Percentiles rank a stretch among this genome's conserved stretches.
Evolutionary conservation across 1,284 basidiomycete genomes (phyloP).

Genomic region (Kwoniella shivajii): DNA sequence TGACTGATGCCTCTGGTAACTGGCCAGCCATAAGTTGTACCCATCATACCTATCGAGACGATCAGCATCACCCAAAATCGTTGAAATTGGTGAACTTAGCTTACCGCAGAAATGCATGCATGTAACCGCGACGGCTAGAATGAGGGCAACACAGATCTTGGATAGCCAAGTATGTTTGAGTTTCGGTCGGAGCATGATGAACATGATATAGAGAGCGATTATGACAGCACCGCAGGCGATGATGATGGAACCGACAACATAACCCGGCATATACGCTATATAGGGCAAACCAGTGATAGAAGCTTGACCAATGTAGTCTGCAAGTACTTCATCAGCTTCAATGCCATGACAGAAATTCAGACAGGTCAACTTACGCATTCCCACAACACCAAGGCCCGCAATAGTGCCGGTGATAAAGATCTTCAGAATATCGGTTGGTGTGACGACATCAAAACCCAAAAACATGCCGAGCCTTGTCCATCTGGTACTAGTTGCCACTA

Average conservation of each 20-base stretch:
- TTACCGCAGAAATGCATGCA: slow-evolving; percentile 53
- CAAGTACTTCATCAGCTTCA: slow-evolving; percentile 1
- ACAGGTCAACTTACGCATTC: slow-evolving; percentile 52
- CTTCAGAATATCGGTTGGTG: slow-evolving; percentile 50
- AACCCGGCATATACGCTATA: slow-evolving; percentile 51
- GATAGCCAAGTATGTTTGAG: slow-evolving; percentile 55
- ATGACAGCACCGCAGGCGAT: slow-evolving; percentile 55
- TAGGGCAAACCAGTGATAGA: slow-evolving; percentile 55
- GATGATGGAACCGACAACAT: slow-evolving; percentile 54
- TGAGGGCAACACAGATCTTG: slow-evolving; percentile 52
- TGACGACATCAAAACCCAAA: slow-evolving; percentile 53
- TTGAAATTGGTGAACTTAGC: slow-evolving; percentile 12
- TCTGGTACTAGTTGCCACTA: slow-evolving; percentile 3
- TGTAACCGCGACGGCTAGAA: slow-evolving; percentile 53
- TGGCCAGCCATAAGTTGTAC: slow-evolving; percentile 49
- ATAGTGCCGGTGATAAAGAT: slow-evolving; percentile 53
- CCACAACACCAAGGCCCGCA: slow-evolving; percentile 56
- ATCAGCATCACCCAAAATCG: not conserved
- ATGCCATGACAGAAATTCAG: not conserved
- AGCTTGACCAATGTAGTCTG: slow-evolving; percentile 57
- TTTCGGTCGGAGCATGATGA: slow-evolving; percentile 57
- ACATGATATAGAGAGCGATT: slow-evolving; percentile 57
- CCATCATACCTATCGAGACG: slow-evolving; percentile 37
- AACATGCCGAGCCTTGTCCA: slow-evolving; percentile 30
- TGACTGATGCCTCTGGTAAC: slow-evolving; percentile 21